Evolutionary conservation across 805 yeast species (phyloP), one percentile per base, ranked within the genome.

Genomic region (Citeromyces matritensis): DNA sequence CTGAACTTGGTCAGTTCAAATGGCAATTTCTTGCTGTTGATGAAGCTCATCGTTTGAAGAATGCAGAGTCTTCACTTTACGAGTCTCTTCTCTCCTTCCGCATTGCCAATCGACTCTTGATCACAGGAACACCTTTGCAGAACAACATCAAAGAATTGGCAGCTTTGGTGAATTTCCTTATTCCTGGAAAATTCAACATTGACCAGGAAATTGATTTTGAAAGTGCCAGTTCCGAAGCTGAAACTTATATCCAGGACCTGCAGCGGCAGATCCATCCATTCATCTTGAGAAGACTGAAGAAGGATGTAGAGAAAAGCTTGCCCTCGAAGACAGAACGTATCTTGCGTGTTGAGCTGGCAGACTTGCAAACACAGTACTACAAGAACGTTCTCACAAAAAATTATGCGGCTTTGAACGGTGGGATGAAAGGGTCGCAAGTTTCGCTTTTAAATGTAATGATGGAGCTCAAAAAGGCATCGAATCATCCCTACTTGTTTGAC

Each of bases 1-100:
- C 60, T 15, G 93, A 81, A 37, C 65, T 91, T 32, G 94, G 95
- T 4, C 49, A 70, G 19, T 69, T 91, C 36, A 79, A 69, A 51
- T 91, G 99, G 99, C 96, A 86, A 50, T 91, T 79, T 49, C 57
- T 93, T 42, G 98, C 98, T 2, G 97, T 91, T 15, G 99, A 91
- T 54, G 99, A 91, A 58, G 99, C 98, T 4, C 99, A 91, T 57
- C 69, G 98, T 48, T 64, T 91, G 48, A 91, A 91, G 44, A 91
- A 91, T 49, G 82, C 95, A 0, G 96, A 86, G 50, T 75, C 91
- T 19, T 86, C 97, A 1, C 58, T 91, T 26, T 91, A 91, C 51
- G 97, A 88, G 48, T 77, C 94, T 3, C 63, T 91, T 36, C 69
- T 64, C 43, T 80, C 77, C 40, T 84, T 91, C 59, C 80, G 75